These are phyloP conservation scores for Bipolaris bicolor DNA, from an alignment of 2,329 filamentous ascomycete species.

Conservation along the genomic window DNA sequence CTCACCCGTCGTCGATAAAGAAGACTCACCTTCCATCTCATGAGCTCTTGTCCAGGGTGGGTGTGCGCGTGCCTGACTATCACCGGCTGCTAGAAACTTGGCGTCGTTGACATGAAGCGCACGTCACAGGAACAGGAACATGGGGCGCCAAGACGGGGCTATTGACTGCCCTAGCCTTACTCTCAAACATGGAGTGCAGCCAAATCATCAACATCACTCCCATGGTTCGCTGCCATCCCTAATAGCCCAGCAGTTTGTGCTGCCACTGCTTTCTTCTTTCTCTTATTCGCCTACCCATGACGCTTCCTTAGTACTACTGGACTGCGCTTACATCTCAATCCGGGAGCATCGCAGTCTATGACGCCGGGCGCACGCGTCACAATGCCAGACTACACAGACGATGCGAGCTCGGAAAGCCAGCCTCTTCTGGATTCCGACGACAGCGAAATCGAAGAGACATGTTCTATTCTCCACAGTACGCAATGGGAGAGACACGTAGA, in stretches of 20 bases:
- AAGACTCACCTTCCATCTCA: too few species aligned
- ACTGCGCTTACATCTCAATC: constrained; percentile 8
- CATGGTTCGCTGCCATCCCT: constrained; percentile 18
- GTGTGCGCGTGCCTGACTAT: neutral
- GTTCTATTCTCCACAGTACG: constrained; percentile 28
- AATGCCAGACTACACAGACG: constrained; percentile 16
- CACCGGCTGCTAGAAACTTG: neutral
- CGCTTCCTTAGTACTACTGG: neutral
- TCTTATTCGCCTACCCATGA: neutral
- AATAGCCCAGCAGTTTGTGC: constrained; percentile 2
- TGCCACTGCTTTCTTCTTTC: neutral
- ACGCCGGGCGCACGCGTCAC: constrained; percentile 11
- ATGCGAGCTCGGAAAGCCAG: constrained; percentile 25
- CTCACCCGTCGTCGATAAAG: neutral
- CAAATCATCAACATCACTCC: constrained; percentile 12
- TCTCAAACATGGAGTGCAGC: neutral
- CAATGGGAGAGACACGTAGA: constrained; percentile 45
- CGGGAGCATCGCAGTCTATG: constrained; percentile 1
- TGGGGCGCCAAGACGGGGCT: constrained; percentile 1
- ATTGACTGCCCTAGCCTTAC: neutral
- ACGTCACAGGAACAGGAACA: neutral
- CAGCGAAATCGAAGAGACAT: constrained; percentile 19
- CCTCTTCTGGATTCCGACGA: constrained; percentile 32
- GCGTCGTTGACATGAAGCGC: neutral
- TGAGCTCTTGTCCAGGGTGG: neutral